Base-by-base conservation (phyloP, 177 flowering plant species). In the Telopea speciosissima region DNA sequence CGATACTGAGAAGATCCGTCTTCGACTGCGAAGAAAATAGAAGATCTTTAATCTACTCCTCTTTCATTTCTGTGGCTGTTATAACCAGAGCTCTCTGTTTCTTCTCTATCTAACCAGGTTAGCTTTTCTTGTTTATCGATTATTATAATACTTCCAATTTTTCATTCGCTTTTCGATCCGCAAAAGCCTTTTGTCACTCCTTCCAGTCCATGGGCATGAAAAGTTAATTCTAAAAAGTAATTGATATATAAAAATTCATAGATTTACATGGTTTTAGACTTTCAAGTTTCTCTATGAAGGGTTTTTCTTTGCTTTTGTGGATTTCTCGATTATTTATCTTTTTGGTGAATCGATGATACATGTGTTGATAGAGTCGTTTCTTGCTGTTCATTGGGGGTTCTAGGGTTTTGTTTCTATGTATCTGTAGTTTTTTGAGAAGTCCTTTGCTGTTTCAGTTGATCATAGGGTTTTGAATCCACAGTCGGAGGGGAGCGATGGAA, bases 401-500 rank as follows among this genome's bases (percentile, higher is more conserved):
- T 16, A 49, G 19, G 54, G 54, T 12, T 49, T 13, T 49, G 11
- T 17, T 0, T 13, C 54, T 49, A 49, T 49, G 54, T 49, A 7
- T 58, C 24, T 21, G 61, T 21, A 58, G 24, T 19, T 58, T n/a
- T n/a, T 58, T 21, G 23, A n/a, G 9, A 1, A 14, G 58, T 52
- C 14, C 0, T 19, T 58, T 58, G 0, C 61, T 58, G n/a, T 1
- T 58, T 58, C 61, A 19, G 61, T 24, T 21, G 61, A 58, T 58
- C n/a, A 7, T 58, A 58, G 61, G 61, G 61, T 58, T 49, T 58
- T 58, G 61, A 58, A 19, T 21, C 61, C 23, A 1, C 23, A 21
- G n/a, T n/a, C 61, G 24, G 23, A 63, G 54, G 23, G 73, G 72
- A 28, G 67, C 62, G 79, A 88, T 88, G 90, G 91, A 83, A 63